Percentiles rank a stretch among this genome's conserved stretches.
Conservation (phyloP, 306 rosid genomes). For the Gastrolobium villosum region DNA sequence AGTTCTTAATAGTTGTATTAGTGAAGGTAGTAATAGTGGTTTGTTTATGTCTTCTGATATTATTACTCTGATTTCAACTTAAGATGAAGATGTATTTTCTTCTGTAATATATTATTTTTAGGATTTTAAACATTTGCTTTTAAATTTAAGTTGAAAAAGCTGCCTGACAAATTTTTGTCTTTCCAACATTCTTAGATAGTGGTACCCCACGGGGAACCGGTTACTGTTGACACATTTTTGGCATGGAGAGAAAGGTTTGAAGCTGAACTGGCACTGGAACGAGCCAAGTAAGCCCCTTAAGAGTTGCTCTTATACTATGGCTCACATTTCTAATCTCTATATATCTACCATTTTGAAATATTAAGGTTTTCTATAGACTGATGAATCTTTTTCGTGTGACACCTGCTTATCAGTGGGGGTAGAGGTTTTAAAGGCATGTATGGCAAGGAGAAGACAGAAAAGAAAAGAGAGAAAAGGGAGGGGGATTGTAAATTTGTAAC, state of each 20-base stretch:
- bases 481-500: constrained; percentile 36
- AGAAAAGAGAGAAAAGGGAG: background rate
- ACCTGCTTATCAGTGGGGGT: constrained; percentile 29
- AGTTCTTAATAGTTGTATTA: constrained; percentile 18
- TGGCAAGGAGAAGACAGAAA: background rate
- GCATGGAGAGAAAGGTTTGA: constrained; percentile 99
- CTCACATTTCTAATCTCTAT: constrained; percentile 12
- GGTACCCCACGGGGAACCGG: constrained; percentile 97
- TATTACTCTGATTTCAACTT: constrained; percentile 16
- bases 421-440: constrained; percentile 13
- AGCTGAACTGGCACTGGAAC: constrained; percentile 96
- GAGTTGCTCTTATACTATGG: constrained; percentile 28
- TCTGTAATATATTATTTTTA: constrained; percentile 25
- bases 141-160: constrained; percentile 34
- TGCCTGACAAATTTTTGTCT: constrained; percentile 44
- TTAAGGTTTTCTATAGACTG: constrained; percentile 21
- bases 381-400: constrained; percentile 32
- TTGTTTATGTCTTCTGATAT: constrained; percentile 39
- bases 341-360: constrained; percentile 28
- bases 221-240: constrained; percentile 89
- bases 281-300: constrained; percentile 91
- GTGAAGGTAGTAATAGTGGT: constrained; percentile 1
- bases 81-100: constrained; percentile 30
- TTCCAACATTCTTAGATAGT: constrained; percentile 65
- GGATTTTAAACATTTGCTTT: constrained; percentile 33